Conservation (phyloP, 768 basidiomycete species). For the Phylloporus sp. region DNA sequence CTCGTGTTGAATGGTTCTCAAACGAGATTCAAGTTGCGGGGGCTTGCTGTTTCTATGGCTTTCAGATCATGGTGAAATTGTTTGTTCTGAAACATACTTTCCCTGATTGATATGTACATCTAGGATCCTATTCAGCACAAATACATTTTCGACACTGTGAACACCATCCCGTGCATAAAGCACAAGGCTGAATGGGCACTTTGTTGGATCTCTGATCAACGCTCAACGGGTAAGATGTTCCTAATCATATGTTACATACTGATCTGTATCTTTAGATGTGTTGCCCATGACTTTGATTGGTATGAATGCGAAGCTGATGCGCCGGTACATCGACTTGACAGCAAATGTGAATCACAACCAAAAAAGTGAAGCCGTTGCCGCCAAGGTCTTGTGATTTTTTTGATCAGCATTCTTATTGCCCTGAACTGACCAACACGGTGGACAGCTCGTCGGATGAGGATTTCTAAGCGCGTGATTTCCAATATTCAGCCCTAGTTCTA, state of each 20-base stretch:
- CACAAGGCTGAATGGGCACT: constrained; percentile 96
- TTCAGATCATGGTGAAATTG: constrained; percentile 99
- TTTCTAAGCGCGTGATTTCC: constrained; percentile 26
- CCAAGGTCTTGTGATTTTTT: constrained; percentile 37
- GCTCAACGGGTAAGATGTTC: constrained; percentile 54
- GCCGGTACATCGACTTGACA: constrained; percentile 79
- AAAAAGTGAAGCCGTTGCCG: constrained; percentile 20
- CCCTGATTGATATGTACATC: constrained; percentile 91
- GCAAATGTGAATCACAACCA: constrained; percentile 48
- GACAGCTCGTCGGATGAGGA: constrained; percentile 39
- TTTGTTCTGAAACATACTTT: constrained; percentile 95
- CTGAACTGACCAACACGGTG: neutral
- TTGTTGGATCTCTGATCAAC: constrained; percentile 80
- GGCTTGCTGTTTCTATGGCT: constrained; percentile 94
- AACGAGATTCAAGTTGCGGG: constrained; percentile 89
- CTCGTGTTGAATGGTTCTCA: constrained; percentile 89
- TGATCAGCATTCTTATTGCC: neutral
- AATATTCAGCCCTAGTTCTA: constrained; percentile 8
- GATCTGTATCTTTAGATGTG: constrained; percentile 48
- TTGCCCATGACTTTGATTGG: constrained; percentile 84
- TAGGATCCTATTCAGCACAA: constrained; percentile 70
- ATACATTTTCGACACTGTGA: constrained; percentile 86
- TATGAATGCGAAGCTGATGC: constrained; percentile 89
- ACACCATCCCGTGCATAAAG: constrained; percentile 89
- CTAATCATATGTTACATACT: accelerated